These are phyloP conservation scores for Turnera subulata DNA, from an alignment of 345 rosid species.

Conservation along the genomic window DNA sequence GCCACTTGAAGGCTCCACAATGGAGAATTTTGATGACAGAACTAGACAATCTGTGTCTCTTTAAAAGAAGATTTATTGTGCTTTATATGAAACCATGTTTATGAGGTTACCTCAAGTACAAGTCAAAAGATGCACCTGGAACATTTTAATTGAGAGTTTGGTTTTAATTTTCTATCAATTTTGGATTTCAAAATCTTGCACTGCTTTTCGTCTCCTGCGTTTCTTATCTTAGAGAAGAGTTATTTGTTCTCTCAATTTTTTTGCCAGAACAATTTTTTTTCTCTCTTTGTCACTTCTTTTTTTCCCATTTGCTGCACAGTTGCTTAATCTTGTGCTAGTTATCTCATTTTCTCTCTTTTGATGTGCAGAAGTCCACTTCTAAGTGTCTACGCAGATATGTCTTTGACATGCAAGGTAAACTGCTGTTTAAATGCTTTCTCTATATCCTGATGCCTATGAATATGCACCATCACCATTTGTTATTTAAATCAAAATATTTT, in stretches of 20 bases:
- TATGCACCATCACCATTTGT: not conserved
- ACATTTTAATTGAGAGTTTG: too few species aligned
- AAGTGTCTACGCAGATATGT: conserved; percentile 98
- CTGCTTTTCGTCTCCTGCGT: not conserved
- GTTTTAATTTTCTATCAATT: too few species aligned
- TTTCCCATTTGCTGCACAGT: not conserved
- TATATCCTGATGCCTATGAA: not conserved
- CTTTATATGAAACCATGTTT: too few species aligned
- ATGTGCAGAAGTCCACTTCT: conserved; percentile 80
- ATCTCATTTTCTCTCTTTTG: conserved; percentile 1
- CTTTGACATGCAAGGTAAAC: conserved; percentile 84
- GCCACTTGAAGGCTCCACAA: too few species aligned
- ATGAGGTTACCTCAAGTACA: too few species aligned
- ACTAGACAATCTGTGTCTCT: too few species aligned
- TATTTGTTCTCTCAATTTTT: too few species aligned
- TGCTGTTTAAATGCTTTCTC: not conserved
- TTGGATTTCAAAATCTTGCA: not conserved
- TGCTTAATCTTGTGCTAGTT: not conserved
- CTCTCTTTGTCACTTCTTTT: not conserved
- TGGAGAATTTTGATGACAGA: too few species aligned
- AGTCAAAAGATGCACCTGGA: too few species aligned
- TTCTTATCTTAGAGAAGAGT: not conserved
- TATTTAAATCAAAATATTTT: too few species aligned
- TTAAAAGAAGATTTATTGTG: too few species aligned
- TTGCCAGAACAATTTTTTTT: not conserved